Conservation (phyloP, 257 asterid genomes). For the Primulina eburnea region DNA sequence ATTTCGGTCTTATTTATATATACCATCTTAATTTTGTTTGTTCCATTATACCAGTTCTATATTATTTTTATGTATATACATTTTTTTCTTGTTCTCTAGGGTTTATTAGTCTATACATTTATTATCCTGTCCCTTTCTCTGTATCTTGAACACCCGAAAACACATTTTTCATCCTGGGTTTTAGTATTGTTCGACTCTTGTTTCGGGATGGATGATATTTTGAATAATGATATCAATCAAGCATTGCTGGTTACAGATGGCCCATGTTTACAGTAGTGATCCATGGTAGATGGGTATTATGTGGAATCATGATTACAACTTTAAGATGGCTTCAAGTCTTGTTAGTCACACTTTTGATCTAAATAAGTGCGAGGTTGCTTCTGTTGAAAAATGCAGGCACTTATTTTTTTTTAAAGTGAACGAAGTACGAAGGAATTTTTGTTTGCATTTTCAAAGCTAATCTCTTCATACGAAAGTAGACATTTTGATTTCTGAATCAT, state of each 20-base stretch:
- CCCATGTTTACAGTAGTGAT: background rate
- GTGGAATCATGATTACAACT: background rate
- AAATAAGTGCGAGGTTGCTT: background rate
- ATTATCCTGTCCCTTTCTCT: background rate
- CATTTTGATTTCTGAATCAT: background rate
- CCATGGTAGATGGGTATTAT: background rate
- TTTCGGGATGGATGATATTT: too few species aligned
- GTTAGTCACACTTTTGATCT: background rate
- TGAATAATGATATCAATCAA: background rate
- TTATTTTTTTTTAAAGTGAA: background rate
- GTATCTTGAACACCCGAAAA: background rate
- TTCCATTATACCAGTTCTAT: background rate
- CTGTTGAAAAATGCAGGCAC: background rate
- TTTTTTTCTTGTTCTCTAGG: slow-evolving; percentile 1
- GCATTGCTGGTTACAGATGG: background rate
- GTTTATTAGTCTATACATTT: background rate
- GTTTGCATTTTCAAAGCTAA: background rate
- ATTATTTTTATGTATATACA: background rate
- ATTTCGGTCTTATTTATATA: background rate
- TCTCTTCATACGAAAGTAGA: background rate
- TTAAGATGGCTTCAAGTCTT: background rate
- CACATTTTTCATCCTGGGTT: background rate
- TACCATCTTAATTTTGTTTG: slow-evolving; percentile 4
- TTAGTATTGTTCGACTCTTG: background rate
- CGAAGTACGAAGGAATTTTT: background rate